Percentiles rank a stretch among this genome's conserved stretches.
Conservation (phyloP, 2,329 filamentous ascomycete genomes). For the Colletotrichum sp. region DNA sequence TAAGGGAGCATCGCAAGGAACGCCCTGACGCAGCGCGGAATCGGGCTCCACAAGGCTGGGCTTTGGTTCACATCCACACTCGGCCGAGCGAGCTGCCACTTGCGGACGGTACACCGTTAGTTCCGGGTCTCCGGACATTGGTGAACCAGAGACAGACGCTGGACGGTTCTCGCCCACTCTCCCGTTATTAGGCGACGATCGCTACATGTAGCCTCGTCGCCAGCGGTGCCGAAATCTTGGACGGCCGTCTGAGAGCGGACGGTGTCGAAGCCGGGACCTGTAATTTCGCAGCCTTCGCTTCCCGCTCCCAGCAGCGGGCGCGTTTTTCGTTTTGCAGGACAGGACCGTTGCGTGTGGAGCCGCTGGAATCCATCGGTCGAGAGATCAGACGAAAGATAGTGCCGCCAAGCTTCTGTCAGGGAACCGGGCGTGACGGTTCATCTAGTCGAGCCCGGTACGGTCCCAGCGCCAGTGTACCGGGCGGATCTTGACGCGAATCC, state of each 20-base stretch:
- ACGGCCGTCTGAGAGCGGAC: slow-evolving; percentile 6
- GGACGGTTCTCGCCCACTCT: background rate
- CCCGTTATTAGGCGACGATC: background rate
- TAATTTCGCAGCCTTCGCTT: background rate
- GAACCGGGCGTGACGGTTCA: background rate
- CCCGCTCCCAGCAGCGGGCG: background rate
- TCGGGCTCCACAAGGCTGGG: slow-evolving; percentile 12
- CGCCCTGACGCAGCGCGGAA: background rate
- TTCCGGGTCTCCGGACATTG: background rate
- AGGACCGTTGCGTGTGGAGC: background rate
- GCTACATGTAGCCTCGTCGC: background rate
- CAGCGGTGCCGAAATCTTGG: background rate
- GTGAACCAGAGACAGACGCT: background rate
- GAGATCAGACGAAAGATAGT: slow-evolving; percentile 12
- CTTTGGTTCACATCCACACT: background rate
- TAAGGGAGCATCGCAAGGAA: slow-evolving; percentile 6
- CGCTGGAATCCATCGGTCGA: background rate
- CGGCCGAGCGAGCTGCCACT: background rate
- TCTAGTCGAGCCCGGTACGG: background rate
- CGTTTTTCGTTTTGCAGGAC: background rate
- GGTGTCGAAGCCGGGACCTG: background rate
- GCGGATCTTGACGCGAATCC: background rate
- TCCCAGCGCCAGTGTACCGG: background rate
- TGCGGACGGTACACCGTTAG: background rate
- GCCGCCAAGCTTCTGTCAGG: slow-evolving; percentile 12